Evolutionary conservation across 2,329 filamentous ascomycete species (phyloP).

Genomic region (Penicillium sp.): DNA sequence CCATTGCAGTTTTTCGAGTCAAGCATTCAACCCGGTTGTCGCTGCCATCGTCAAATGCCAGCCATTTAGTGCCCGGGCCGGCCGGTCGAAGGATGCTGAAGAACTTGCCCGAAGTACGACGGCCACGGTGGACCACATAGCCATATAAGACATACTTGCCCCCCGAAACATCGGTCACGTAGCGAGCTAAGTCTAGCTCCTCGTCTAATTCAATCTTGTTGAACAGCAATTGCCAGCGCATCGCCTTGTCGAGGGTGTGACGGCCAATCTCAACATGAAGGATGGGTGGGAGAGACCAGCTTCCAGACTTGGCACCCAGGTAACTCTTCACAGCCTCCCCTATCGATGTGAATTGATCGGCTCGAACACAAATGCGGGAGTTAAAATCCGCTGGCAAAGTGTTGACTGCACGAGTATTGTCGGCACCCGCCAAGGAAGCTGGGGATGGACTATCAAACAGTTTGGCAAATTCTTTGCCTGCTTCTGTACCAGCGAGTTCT

Average conservation of each 20-base stretch:
- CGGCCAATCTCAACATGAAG: conserved; percentile 62
- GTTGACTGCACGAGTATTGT: conserved; percentile 34
- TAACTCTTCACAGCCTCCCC: conserved; percentile 41
- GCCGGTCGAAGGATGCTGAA: conserved; percentile 64
- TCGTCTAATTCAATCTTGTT: conserved; percentile 63
- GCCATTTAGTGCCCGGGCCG: conserved; percentile 61
- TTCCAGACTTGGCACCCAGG: conserved; percentile 39
- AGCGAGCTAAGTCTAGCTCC: conserved; percentile 51
- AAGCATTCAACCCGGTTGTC: conserved; percentile 61
- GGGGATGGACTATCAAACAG: conserved; percentile 52
- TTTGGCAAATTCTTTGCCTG: conserved; percentile 44
- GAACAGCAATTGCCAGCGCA: conserved; percentile 61
- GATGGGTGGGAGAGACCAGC: conserved; percentile 53
- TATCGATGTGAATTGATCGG: conserved; percentile 42
- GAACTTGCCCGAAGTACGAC: conserved; percentile 62
- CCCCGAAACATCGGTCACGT: conserved; percentile 37
- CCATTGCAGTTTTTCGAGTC: conserved; percentile 59
- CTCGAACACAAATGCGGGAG: conserved; percentile 43
- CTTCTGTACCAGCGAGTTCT: conserved; percentile 53
- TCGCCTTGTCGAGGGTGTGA: conserved; percentile 58
- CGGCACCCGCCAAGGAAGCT: not conserved
- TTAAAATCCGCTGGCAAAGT: conserved; percentile 43
- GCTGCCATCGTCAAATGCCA: conserved; percentile 61
- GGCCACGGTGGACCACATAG: conserved; percentile 63
- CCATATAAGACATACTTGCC: conserved; percentile 62